Conservation (phyloP, 2,329 filamentous ascomycete genomes). For the Colletotrichum echinochloae region DNA sequence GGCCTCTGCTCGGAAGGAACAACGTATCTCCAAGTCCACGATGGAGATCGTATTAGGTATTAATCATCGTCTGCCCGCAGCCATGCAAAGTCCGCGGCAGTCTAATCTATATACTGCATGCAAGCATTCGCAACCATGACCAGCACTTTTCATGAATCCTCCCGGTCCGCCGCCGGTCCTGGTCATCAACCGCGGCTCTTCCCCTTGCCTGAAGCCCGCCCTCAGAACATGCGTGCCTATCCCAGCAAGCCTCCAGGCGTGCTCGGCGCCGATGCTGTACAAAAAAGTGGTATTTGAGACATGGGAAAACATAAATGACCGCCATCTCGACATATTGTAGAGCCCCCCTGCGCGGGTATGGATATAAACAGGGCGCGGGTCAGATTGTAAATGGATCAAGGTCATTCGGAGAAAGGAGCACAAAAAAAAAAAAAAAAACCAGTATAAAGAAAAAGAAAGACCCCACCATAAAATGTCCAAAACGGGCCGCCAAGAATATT, state of each 20-base stretch:
- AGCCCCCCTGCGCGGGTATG: conserved; percentile 13
- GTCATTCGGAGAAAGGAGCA: neutral
- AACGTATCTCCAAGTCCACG: conserved; percentile 1
- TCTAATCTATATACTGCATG: conserved; percentile 28
- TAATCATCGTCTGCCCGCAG: conserved; percentile 11
- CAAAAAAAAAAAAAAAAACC: neutral
- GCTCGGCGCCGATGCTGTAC: conserved; percentile 30
- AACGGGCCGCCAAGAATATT: neutral
- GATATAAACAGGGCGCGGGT: conserved; percentile 14
- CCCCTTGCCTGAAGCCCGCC: conserved; percentile 19
- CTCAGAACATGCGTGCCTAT: neutral
- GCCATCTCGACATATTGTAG: conserved; percentile 7
- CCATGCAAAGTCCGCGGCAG: neutral
- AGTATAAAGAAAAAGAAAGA: too few species aligned
- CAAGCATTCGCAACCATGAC: conserved; percentile 2
- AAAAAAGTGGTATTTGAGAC: conserved; percentile 11
- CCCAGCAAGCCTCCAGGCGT: conserved; percentile 6
- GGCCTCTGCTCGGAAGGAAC: too few species aligned
- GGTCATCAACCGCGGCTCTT: conserved; percentile 16
- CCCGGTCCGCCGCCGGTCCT: neutral
- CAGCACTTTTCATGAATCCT: neutral
- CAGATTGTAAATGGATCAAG: conserved; percentile 16
- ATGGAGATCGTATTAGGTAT: conserved; percentile 40
- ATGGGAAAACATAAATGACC: conserved; percentile 21
- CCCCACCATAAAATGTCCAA: too few species aligned